Base-by-base conservation (phyloP, 179 eudicot species). In the Nepenthes alata region DNA sequence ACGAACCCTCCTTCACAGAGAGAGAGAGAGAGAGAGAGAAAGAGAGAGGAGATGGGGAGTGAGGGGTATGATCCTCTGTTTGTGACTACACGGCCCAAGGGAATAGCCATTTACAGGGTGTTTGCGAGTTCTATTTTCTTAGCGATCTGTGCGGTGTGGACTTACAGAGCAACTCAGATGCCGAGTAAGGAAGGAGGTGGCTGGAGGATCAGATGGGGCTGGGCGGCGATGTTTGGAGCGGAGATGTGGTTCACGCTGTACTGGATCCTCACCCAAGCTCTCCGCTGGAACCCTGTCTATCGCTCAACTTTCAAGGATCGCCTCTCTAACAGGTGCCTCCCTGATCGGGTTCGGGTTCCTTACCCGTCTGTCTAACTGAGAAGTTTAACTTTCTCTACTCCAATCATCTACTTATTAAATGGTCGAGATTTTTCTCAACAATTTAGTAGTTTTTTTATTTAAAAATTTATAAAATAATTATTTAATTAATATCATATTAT, bases 221-320 rank as follows among this genome's bases (percentile, higher is more conserved):
- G 76, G 71, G 7, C 71, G 35, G 72, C 67, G 3, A 59, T 75
- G 65, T 61, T 75, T 6, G 39, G 35, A 2, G 70, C 79, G 1
- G 83, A 78, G 68, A 8, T 78, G 5, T 69, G 65, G 66, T 72
- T 75, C 16, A 72, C 70, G 54, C n/a, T 81, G 53, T 81, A 82
- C 59, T 81, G 86, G 83, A 25, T 79, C 44, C 53, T 81, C 9
- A 61, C 81, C 51, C 86, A 79, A 41, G 62, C 83, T 14, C 12
- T 41, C 1, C 72, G 80, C 0, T 76, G 83, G 80, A 73, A 74
- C 37, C 72, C 61, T 3, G 50, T 52, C 47, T 61, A 44, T 55
- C 79, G 83, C 14, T 12, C 2, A 13, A 73, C 86, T 58, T 81
- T 81, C 72, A 76, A 67, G 65, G 68, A 81, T 66, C 71, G 77